Conservation (phyloP, 225 moss, liverwort and hornwort species). For the Bryoerythrophyllum caledonicum region DNA sequence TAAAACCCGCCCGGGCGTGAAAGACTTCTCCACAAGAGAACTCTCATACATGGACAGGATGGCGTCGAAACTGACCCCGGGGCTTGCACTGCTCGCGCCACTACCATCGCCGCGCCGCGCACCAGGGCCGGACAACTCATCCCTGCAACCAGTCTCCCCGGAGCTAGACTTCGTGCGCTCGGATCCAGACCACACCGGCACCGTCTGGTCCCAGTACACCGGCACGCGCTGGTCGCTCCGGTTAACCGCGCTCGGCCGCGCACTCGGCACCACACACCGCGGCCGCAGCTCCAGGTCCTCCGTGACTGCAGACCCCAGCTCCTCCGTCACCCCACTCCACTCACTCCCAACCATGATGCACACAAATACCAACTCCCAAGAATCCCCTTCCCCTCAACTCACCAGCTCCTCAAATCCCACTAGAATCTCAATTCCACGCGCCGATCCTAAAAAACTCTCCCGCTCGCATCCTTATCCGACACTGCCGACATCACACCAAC, state of each 20-base stretch:
- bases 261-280: constrained; percentile 16
- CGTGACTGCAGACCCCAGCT: constrained; percentile 22
- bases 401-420: neutral
- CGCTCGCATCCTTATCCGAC: too few species aligned
- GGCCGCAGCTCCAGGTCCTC: constrained; percentile 15
- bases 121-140: neutral
- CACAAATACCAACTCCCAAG: neutral
- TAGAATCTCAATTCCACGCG: too few species aligned
- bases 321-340: constrained; percentile 31
- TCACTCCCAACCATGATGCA: constrained; percentile 14
- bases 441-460: too few species aligned
- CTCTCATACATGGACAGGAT: constrained; percentile 31
- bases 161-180: too few species aligned
- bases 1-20: neutral
- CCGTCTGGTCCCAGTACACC: constrained; percentile 50
- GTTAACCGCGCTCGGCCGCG: constrained; percentile 3
- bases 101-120: neutral
- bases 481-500: too few species aligned
- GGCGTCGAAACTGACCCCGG: constrained; percentile 38
- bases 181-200: constrained; percentile 35
- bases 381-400: neutral
- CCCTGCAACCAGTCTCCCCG: neutral
- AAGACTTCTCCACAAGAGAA: constrained; percentile 17
- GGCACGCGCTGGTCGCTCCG: constrained; percentile 48
- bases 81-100: neutral